Evolutionary conservation across 2,329 filamentous ascomycete species (phyloP), one percentile per base, ranked within the genome.

Genomic region (Alternaria dauci): DNA sequence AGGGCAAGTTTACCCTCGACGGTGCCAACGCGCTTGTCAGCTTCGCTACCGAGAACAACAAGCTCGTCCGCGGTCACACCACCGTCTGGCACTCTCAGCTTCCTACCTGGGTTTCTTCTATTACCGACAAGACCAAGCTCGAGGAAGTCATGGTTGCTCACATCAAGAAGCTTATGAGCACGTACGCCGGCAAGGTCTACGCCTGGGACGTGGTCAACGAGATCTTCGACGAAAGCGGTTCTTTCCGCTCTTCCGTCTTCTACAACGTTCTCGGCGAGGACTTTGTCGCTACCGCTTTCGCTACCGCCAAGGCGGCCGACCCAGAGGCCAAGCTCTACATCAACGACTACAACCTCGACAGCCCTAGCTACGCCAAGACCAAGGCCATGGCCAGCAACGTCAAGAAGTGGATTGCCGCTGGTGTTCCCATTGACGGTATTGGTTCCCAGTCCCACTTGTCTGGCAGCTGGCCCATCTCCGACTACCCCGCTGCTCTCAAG

Each of bases 241-340:
- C 74, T 4, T 80, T 90, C 55, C 87, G 89, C 44, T 69, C 79
- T 30, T 86, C 83, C 9, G 87, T 91, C 68, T 92, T 91, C 81
- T 89, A 82, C 69, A 83, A 86, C 26, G 86, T 92, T 2, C 84
- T 92, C 5, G 89, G 90, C 44, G 89, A 91, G 79, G 85, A 86
- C 75, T 92, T 89, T 71, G 86, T 93, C 54, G 81, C 82, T 23
- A 89, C 91, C 69, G 90, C 90, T 36, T 93, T 92, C 80, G 82
- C 86, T 53, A 86, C 90, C 11, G 90, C 91, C 20, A 85, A 86
- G 52, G 82, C 82, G 8, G 89, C 88, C 14, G 90, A 92, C 74
- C 88, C 90, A 2, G 70, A 78, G 57, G 89, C 88, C 3, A 89
- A 89, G 78, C 82, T 93, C 39, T 93, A 91, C 81, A 91, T 92